Percentiles rank a stretch among this genome's conserved stretches.
Conservation (phyloP, 2,329 filamentous ascomycete species). For the Ophiostoma montium region DNA sequence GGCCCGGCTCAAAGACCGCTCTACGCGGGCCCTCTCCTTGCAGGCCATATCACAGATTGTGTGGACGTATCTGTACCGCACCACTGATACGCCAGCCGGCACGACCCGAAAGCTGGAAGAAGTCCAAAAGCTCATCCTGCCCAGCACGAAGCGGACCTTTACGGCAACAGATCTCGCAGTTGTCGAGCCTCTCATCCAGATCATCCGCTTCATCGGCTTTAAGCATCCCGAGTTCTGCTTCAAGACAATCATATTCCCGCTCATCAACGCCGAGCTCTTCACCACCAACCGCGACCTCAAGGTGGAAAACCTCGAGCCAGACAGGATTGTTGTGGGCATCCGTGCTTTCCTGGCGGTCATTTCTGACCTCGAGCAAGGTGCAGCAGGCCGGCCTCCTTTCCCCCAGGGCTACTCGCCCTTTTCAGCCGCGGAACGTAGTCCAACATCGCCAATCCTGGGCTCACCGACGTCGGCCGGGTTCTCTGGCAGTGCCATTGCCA, state of each 20-base stretch:
- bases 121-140: conserved; percentile 70
- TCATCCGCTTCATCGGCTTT: conserved; percentile 88
- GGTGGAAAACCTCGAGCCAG: conserved; percentile 87
- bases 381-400: conserved; percentile 66
- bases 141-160: conserved; percentile 64
- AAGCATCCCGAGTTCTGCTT: conserved; percentile 92
- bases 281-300: conserved; percentile 59
- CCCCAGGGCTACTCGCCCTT: conserved; percentile 45
- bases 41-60: conserved; percentile 81
- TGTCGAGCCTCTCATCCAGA: conserved; percentile 79
- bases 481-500: background rate
- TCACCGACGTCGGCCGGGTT: conserved; percentile 17
- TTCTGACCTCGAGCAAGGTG: conserved; percentile 77
- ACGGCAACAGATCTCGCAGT: conserved; percentile 73
- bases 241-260: conserved; percentile 78
- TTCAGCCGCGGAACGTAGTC: conserved; percentile 27
- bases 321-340: conserved; percentile 95
- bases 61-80: conserved; percentile 89
- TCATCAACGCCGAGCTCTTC: conserved; percentile 89
- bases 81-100: conserved; percentile 53
- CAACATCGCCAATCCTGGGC: conserved; percentile 35
- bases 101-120: conserved; percentile 77
- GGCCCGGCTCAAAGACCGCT: conserved; percentile 70
- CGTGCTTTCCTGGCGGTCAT: conserved; percentile 87
- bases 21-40: conserved; percentile 62